These are phyloP conservation scores for Inonotus hispidus DNA, from an alignment of 1,284 basidiomycete genomes.

Conservation along the genomic window DNA sequence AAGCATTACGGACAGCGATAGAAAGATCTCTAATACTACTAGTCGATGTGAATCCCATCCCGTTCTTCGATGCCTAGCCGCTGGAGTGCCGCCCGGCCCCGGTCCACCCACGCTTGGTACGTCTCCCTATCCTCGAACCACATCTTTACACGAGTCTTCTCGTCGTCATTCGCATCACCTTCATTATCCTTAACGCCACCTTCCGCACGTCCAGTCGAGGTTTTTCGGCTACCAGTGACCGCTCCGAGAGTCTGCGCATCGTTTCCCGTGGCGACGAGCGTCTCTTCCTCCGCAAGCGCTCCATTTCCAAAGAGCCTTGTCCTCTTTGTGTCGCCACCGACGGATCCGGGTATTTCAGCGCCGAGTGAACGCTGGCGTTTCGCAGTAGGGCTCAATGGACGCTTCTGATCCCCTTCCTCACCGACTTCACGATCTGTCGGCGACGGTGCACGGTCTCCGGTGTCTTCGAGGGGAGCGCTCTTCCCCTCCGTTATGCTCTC, in stretches of 20 bases:
- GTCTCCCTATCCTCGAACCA: slow-evolving; percentile 53
- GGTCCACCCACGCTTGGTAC: slow-evolving; percentile 44
- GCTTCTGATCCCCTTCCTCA: background rate
- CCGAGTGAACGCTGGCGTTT: slow-evolving; percentile 8
- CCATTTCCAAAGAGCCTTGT: background rate
- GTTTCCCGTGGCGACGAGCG: slow-evolving; percentile 20
- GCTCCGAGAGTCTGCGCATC: slow-evolving; percentile 18
- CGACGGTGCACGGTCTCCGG: background rate
- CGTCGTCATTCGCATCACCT: background rate
- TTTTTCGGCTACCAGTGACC: background rate
- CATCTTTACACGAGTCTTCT: slow-evolving; percentile 24
- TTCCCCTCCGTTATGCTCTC: background rate
- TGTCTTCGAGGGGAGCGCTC: background rate
- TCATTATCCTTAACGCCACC: background rate
- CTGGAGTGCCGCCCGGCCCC: slow-evolving; percentile 44
- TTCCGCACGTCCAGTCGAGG: background rate
- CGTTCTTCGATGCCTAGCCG: slow-evolving; percentile 43
- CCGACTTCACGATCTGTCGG: slow-evolving; percentile 7
- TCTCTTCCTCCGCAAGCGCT: slow-evolving; percentile 15
- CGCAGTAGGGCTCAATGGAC: background rate
- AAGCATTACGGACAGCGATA: background rate
- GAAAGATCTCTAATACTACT: background rate
- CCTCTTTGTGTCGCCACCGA: background rate
- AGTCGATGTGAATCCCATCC: slow-evolving; percentile 29
- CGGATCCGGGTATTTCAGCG: background rate